These are phyloP conservation scores for Neurospora cerealis DNA, from an alignment of 495 filamentous ascomycete genomes.

Conservation along the genomic window DNA sequence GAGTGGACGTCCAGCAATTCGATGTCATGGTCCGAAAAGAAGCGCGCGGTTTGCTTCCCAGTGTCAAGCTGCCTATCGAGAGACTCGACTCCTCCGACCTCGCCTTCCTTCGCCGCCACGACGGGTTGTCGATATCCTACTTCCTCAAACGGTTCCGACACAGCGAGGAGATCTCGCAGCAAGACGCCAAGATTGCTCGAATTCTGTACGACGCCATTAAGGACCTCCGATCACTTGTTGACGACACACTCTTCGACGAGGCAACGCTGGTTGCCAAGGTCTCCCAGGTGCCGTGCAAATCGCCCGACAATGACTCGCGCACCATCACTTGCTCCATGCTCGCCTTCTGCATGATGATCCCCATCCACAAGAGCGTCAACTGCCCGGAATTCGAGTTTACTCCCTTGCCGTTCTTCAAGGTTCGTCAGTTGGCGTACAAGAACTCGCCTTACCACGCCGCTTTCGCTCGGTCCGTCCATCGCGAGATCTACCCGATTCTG, in stretches of 20 bases:
- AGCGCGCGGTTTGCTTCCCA: conserved; percentile 57
- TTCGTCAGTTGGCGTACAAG: conserved; percentile 34
- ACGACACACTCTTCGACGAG: conserved; percentile 34
- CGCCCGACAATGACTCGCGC: conserved; percentile 9
- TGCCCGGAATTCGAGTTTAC: conserved; percentile 31
- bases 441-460: conserved; percentile 32
- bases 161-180: conserved; percentile 18
- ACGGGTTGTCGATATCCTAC: conserved; percentile 45
- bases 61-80: conserved; percentile 45
- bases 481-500: conserved; percentile 32
- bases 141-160: conserved; percentile 40
- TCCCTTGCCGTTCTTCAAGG: conserved; percentile 41
- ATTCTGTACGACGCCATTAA: conserved; percentile 27
- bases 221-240: conserved; percentile 27
- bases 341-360: conserved; percentile 33
- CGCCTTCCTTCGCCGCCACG: conserved; percentile 45
- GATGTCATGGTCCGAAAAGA: conserved; percentile 63
- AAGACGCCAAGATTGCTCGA: conserved; percentile 21
- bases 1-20: conserved; percentile 52
- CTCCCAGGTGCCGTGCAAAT: conserved; percentile 30
- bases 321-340: conserved; percentile 29
- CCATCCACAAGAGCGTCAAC: conserved; percentile 27
- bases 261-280: conserved; percentile 29
- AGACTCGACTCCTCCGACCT: conserved; percentile 49
- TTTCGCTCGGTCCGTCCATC: conserved; percentile 35